Base-by-base conservation (phyloP, 805 yeast species). In the Cyberlindnera saturnus region DNA sequence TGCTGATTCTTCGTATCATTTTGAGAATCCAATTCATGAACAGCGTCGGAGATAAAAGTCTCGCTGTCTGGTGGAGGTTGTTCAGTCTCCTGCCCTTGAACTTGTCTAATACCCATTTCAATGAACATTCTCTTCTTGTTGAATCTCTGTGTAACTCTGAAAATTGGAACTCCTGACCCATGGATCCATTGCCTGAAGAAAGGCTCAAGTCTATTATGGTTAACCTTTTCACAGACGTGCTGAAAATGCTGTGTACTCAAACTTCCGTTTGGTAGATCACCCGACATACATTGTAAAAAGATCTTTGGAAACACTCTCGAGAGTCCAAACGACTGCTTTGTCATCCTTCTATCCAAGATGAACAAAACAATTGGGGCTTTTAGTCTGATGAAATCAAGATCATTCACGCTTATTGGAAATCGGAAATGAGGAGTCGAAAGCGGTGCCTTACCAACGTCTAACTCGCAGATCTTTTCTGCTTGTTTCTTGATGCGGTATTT, bases 181-280 rank as follows among this genome's bases (percentile, higher is more conserved):
- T 71, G 79, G 2, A 93, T 85, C 99, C 99, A 93, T 60, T 95
- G 96, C 52, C 80, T 82, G 64, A 93, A 93, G 57, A 93, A 93
- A 1, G 71, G 55, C 36, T 86, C 96, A 8, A 93, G 69, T 48
- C 86, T 81, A 53, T 81, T 86, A 52, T 91, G 88, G 44, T 91
- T 87, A 8, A 93, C 97, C 53, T 89, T 85, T 59, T 93, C 99
- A 63, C 97, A 90, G n/a, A 89, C 83, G 52, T 86, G 82, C 54
- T 86, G 95, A 57, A 93, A 90, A 64, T 93, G 97, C 10, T 73
- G 69, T 0, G 96, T 81, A 6, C 95, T 82, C 20, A 91, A 62
- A 35, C 80, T 75, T 11, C 93, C 87, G 55, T 83, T 84, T 14
- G 77, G 77, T 40, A 93, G 67, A 55, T 93, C 99, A 15, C 95